phyloP scores from a whole-genome alignment of 1,284 basidiomycete species.

The Malassezia cuniculi region DNA sequence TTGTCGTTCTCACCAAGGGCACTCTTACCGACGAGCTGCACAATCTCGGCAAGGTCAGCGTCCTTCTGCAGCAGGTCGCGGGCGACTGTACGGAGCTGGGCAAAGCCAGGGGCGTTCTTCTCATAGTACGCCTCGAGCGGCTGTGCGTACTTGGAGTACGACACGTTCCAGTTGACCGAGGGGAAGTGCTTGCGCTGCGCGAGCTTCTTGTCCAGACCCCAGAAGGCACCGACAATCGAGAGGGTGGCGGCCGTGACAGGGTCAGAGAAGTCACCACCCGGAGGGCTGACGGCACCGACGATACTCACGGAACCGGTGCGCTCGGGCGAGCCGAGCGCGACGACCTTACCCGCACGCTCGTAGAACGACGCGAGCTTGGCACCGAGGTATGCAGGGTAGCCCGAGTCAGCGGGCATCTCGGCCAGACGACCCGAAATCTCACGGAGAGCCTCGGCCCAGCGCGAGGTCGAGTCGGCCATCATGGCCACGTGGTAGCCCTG shows the following conservation, averaged over 20 bases:
- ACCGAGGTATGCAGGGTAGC: constrained; percentile 87
- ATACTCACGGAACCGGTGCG: constrained; percentile 90
- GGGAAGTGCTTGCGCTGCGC: constrained; percentile 97
- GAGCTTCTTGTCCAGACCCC: constrained; percentile 65
- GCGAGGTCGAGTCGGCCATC: constrained; percentile 99
- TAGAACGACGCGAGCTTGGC: constrained; percentile 97
- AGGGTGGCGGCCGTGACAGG: constrained; percentile 94
- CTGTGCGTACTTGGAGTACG: constrained; percentile 96
- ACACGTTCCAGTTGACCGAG: constrained; percentile 96
- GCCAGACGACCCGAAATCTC: constrained; percentile 98
- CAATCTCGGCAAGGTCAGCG: constrained; percentile 94
- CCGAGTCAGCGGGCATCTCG: constrained; percentile 97
- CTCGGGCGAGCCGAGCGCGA: constrained; percentile 75
- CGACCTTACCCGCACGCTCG: constrained; percentile 95
- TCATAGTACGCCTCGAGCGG: constrained; percentile 90
- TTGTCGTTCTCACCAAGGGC: constrained; percentile 96
- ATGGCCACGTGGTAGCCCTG: constrained; percentile 95
- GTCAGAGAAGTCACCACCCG: constrained; percentile 98
- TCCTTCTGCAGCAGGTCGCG: constrained; percentile 98
- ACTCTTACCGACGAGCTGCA: constrained; percentile 95
- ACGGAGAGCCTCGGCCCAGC: constrained; percentile 97
- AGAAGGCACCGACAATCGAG: constrained; percentile 95
- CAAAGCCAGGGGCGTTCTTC: constrained; percentile 70
- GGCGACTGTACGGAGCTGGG: constrained; percentile 75
- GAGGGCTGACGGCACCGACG: constrained; percentile 95